phyloP scores from a whole-genome alignment of 164 flowering plant genomes.

The Umbilicus rupestris region DNA sequence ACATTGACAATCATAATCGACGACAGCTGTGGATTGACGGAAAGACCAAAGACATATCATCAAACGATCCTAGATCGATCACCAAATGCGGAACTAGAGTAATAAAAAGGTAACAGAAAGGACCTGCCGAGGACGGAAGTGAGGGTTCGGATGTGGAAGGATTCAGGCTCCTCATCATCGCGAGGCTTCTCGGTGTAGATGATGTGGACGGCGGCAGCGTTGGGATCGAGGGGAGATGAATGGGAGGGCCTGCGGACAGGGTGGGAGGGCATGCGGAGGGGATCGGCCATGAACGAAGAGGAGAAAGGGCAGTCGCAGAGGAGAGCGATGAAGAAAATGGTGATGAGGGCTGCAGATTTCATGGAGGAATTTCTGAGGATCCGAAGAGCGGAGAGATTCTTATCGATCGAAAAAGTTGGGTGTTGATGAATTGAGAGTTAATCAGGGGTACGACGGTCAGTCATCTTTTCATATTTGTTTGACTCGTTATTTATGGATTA shows the following conservation, averaged over 20 bases:
- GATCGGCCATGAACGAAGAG: slow-evolving; percentile 2
- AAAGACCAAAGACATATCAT: no score
- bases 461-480: no score
- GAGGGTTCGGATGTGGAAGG: slow-evolving; percentile 50
- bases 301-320: neutral
- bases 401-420: no score
- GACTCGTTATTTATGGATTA: no score
- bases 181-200: slow-evolving; percentile 62
- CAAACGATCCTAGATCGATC: neutral
- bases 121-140: slow-evolving; percentile 71
- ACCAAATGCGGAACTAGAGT: no score
- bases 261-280: neutral
- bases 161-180: slow-evolving; percentile 43
- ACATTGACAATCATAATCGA: no score
- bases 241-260: neutral
- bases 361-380: slow-evolving; percentile 11
- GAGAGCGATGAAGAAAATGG: neutral
- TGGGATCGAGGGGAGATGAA: neutral
- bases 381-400: no score
- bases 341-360: neutral
- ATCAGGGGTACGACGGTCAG: no score
- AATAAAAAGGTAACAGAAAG: neutral
- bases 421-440: no score
- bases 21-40: no score
- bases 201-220: slow-evolving; percentile 44